Evolutionary conservation across 2,329 filamentous ascomycete genomes (phyloP), one percentile per base, ranked within the genome.

Genomic region (Fusarium temperatum): DNA sequence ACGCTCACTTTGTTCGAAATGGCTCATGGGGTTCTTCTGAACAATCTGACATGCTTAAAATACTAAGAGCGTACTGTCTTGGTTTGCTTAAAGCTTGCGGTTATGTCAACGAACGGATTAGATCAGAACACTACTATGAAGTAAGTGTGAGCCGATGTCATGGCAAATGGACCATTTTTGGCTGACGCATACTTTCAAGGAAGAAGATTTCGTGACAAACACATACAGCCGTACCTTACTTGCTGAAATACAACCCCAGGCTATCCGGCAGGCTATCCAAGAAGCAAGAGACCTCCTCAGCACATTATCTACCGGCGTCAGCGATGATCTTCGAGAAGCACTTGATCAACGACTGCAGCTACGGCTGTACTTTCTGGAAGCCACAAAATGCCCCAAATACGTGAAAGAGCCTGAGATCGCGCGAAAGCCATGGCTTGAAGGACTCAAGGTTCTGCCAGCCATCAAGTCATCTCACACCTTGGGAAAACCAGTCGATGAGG

Each of bases 181-280:
- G 17, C 66, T 69, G 38, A 70, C 62, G 61, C 18, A 62, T 17
- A 18, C 26, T 22, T 74, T 17, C 11, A 36, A 96, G 92, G 96
- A 99, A 83, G 96, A 99, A 82, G 96, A 99, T 79, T 98, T 99
- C 80, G 94, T 97, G 26, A 95, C 94, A 12, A 95, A 97, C 81
- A 93, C 95, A 0, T 98, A 96, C 80, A 93, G 95, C 75, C 90
- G 95, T 42, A 90, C 90, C 18, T 85, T 99, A 2, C 87, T 98
- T 12, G 89, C 91, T 32, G 84, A 87, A 20, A 87, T 96, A 65
- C 85, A 89, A 22, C 82, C 87, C 6, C 83, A 86, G 10, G 85
- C 88, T n/a, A 86, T 94, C 30, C 84, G 87, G 47, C 81, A 84
- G 14, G 80, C 87, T 32, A 82, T 94, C 26, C 81, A 87, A 30